Conservation (phyloP, 192 early-diverging fungal genomes). For the Coemansia sp. region DNA sequence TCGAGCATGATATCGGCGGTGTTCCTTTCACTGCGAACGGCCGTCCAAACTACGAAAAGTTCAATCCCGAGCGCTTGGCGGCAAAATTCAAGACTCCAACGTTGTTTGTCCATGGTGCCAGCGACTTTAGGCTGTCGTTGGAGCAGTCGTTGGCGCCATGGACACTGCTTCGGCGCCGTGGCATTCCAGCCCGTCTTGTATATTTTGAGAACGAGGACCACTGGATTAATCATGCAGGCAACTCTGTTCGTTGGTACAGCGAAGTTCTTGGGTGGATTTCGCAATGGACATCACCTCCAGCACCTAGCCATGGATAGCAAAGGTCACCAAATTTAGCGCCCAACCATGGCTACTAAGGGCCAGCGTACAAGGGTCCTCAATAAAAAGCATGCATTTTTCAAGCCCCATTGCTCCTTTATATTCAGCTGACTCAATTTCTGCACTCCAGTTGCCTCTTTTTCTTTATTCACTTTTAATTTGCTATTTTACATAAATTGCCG, state of each 20-base stretch:
- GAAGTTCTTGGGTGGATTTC: constrained; percentile 69
- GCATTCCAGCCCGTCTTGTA: constrained; percentile 64
- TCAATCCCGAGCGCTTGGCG: constrained; percentile 67
- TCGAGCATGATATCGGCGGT: constrained; percentile 72
- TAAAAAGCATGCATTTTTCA: neutral
- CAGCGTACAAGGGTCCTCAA: neutral
- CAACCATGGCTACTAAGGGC: too few species aligned
- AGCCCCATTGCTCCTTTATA: neutral
- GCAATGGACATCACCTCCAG: neutral
- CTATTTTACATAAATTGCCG: constrained; percentile 1
- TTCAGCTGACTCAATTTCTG: neutral
- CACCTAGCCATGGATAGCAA: neutral
- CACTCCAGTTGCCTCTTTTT: neutral
- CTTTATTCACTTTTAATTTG: constrained; percentile 4
- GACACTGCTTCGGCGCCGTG: constrained; percentile 70
- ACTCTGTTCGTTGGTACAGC: constrained; percentile 69
- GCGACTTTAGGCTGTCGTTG: constrained; percentile 68
- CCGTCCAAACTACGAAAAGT: constrained; percentile 59
- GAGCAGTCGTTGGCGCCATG: constrained; percentile 71
- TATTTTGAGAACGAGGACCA: constrained; percentile 79
- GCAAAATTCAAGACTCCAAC: constrained; percentile 76
- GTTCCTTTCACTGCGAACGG: constrained; percentile 55
- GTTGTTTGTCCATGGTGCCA: constrained; percentile 71
- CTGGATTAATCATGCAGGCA: constrained; percentile 70
- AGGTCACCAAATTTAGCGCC: too few species aligned